phyloP scores from a whole-genome alignment of 305 asterid species.

The Withania somnifera region DNA sequence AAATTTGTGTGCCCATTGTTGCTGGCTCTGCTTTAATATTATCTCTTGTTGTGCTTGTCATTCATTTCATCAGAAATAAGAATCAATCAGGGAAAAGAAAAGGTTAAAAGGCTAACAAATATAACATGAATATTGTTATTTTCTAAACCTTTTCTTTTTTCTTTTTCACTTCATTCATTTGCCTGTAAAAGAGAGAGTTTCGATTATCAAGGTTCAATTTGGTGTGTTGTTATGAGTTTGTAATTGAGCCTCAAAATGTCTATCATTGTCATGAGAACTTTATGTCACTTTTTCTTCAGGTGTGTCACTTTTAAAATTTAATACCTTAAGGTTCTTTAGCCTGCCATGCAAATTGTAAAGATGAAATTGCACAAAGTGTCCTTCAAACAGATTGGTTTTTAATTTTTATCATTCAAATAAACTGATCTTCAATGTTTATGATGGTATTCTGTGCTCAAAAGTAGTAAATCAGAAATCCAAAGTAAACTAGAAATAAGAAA shows the following conservation, averaged over 20 bases:
- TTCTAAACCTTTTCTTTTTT: background rate
- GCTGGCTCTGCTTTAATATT: slow-evolving; percentile 52
- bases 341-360: no score
- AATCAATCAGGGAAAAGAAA: slow-evolving; percentile 27
- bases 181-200: background rate
- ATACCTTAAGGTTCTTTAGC: background rate
- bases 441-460: no score
- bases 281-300: background rate
- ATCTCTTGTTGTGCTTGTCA: slow-evolving; percentile 52
- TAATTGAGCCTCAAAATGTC: background rate
- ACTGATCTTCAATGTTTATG: no score
- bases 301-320: background rate
- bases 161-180: background rate
- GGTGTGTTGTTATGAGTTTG: background rate
- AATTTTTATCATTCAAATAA: no score
- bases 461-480: no score
- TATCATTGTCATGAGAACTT: background rate
- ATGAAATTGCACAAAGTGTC: no score
- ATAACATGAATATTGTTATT: background rate
- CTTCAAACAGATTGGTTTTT: no score
- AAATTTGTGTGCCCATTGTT: slow-evolving; percentile 42
- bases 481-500: no score
- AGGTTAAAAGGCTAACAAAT: slow-evolving; percentile 8
- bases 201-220: background rate
- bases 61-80: slow-evolving; percentile 41